phyloP scores from a whole-genome alignment of 2,329 filamentous ascomycete genomes.

The Monilinia fructigena region DNA sequence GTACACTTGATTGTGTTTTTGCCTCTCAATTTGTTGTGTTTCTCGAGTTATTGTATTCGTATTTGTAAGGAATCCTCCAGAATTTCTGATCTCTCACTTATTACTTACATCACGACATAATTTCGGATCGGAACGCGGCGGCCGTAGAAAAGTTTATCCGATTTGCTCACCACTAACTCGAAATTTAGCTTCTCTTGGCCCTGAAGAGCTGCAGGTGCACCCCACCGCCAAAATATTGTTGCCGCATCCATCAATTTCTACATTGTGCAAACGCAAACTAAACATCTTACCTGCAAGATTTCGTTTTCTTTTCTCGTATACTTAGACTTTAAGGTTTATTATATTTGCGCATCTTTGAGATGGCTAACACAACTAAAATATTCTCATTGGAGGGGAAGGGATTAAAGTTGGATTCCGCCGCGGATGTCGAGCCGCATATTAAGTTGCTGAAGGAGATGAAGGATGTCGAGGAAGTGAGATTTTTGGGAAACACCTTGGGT shows the following conservation, averaged over 20 bases:
- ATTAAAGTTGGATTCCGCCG: conserved; percentile 86
- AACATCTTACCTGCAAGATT: conserved; percentile 16
- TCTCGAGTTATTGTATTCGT: conserved; percentile 25
- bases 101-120: conserved; percentile 11
- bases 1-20: conserved; percentile 13
- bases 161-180: not conserved
- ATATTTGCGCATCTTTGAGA: conserved; percentile 40
- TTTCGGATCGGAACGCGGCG: not conserved
- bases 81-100: not conserved
- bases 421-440: conserved; percentile 83
- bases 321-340: conserved; percentile 34
- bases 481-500: conserved; percentile 90
- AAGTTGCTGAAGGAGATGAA: conserved; percentile 67
- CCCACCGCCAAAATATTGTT: conserved; percentile 25
- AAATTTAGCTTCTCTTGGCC: conserved; percentile 28
- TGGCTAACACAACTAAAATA: conserved; percentile 59
- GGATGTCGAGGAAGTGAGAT: conserved; percentile 78
- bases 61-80: conserved; percentile 23
- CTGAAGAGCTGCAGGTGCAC: conserved; percentile 23
- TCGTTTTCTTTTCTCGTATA: conserved; percentile 19
- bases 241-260: conserved; percentile 20
- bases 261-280: conserved; percentile 10
- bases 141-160: conserved; percentile 11
- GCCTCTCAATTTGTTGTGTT: conserved; percentile 7
- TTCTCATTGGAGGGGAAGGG: conserved; percentile 92